Percentiles rank a stretch among this genome's conserved stretches.
These are phyloP conservation scores for Hsuehochloa calcarea DNA, from an alignment of 176 grass and related monocot genomes.

Conservation along the genomic window DNA sequence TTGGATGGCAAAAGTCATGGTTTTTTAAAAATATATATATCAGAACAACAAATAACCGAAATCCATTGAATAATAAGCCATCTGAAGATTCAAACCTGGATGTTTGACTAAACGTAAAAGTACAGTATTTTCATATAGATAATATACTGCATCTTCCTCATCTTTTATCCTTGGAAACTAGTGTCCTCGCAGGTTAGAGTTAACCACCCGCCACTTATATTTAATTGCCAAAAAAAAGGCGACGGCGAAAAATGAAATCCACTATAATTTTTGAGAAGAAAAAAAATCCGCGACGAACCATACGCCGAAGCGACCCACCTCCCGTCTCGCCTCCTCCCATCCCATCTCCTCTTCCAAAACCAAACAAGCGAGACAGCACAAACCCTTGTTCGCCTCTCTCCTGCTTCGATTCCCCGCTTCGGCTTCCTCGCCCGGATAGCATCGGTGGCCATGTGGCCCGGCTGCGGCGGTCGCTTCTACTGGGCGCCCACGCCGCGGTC, in stretches of 20 bases:
- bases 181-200: background rate
- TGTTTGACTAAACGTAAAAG: background rate
- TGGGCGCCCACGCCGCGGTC: constrained; percentile 47
- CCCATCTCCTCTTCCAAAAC: background rate
- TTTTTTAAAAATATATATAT: too few relatives aligned
- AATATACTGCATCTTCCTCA: background rate
- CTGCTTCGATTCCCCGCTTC: constrained; percentile 27
- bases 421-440: background rate
- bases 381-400: background rate
- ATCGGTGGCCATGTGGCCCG: constrained; percentile 64
- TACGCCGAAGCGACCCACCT: constrained; percentile 31
- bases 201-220: background rate
- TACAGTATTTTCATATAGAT: too few relatives aligned
- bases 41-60: too few relatives aligned
- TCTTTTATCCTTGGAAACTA: constrained; percentile 1
- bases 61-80: too few relatives aligned
- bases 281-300: constrained; percentile 26
- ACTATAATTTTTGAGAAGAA: background rate
- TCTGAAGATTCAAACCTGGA: background rate
- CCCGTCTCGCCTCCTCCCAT: background rate
- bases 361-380: constrained; percentile 6
- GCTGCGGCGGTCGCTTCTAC: constrained; percentile 70
- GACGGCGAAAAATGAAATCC: background rate
- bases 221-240: background rate
- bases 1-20: too few relatives aligned